Evolutionary conservation across 108 stramenopile species (phyloP).

Genomic region (Conticribra guillardii): DNA sequence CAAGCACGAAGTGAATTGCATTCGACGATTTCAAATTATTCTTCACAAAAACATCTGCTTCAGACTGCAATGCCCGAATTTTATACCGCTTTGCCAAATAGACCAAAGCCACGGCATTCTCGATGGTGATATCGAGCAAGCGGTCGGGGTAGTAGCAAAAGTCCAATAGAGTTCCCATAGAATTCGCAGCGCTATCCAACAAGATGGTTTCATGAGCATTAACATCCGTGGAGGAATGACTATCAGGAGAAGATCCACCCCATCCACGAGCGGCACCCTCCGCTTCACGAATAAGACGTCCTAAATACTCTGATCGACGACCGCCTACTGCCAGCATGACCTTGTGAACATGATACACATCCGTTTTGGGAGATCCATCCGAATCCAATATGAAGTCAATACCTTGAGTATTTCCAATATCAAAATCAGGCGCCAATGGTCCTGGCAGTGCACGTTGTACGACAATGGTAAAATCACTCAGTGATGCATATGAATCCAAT

Average conservation of each 20-base stretch:
- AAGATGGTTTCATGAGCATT: conserved; percentile 46
- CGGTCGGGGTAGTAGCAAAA: conserved; percentile 46
- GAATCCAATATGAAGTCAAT: conserved; percentile 37
- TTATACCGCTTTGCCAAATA: conserved; percentile 46
- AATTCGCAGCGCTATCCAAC: conserved; percentile 45
- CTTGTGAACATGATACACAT: conserved; percentile 51
- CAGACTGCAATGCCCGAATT: conserved; percentile 37
- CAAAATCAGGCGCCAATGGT: conserved; percentile 45
- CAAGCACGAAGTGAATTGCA: conserved; percentile 43
- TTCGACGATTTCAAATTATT: conserved; percentile 28
- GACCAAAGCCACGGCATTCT: conserved; percentile 49
- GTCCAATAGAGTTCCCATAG: conserved; percentile 38
- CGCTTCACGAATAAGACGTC: conserved; percentile 48
- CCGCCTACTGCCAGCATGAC: conserved; percentile 50
- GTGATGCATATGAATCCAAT: conserved; percentile 39
- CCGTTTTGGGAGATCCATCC: conserved; percentile 19
- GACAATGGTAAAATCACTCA: conserved; percentile 49
- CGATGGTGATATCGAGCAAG: conserved; percentile 30
- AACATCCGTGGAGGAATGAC: conserved; percentile 30
- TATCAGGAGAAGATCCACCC: conserved; percentile 21
- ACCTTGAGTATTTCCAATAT: conserved; percentile 13
- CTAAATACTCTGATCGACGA: conserved; percentile 39
- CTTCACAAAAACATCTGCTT: conserved; percentile 39
- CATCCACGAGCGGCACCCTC: conserved; percentile 20
- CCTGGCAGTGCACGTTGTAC: conserved; percentile 45